Base-by-base conservation (phyloP, 768 basidiomycete species). In the Tulasnella sp. region DNA sequence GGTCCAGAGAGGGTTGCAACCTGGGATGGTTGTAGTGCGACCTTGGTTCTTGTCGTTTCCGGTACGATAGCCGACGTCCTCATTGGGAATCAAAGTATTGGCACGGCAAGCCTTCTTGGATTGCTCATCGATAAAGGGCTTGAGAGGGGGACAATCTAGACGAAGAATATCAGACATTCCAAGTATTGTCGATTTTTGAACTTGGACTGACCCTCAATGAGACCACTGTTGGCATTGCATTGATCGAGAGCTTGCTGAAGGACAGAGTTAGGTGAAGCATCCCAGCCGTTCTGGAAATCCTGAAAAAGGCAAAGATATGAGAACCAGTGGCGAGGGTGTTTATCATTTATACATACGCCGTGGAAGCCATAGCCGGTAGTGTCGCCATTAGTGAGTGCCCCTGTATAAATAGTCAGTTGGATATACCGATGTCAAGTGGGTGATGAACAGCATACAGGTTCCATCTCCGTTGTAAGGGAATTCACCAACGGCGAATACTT, bases 241-340 rank as follows among this genome's bases (percentile, higher is more conserved):
- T 39, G 37, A 22, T 58, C 55, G 43, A 56, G 44, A 2, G 58
- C 58, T 16, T 55, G 20, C 29, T 59, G 58, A 9, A 60, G 50
- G 4, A 53, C 28, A 2, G 47, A 43, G 2, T n/a, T 16, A 20
- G 59, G 55, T 9, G 31, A 29, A 22, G 19, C 45, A 12, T 31
- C 29, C 59, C 58, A 60, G 20, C 58, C 59, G 45, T 55, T 58
- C 7, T 42, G 19, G 40, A 58, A 58, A 28, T 60, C 59, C 13
- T 31, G 9, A 8, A n/a, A 5, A 4, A 37, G 2, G 4, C 13
- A 4, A 37, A 40, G 4, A 15, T 8, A 10, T 7, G 3, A 1
- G n/a, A 3, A 9, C n/a, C 1, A 0, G 24, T 24, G 22, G 16
- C 27, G 7, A 5, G 10, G 9, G 35, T 15, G 19, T 3, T 4